Evolutionary conservation across 768 basidiomycete species (phyloP), one percentile per base, ranked within the genome.

Genomic region (Podaxis carcinomalis): DNA sequence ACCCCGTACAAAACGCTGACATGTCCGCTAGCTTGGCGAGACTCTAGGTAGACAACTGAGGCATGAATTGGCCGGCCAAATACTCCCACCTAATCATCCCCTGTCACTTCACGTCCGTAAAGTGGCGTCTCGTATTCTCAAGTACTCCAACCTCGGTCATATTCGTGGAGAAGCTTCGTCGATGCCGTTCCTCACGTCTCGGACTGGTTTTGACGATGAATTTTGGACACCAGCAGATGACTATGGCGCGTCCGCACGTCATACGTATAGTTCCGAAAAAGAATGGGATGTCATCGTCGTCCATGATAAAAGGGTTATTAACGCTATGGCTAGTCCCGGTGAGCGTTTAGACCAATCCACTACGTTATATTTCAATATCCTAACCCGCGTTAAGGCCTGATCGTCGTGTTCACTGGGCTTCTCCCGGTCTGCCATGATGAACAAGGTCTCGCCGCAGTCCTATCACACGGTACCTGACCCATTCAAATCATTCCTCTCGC

Each of bases 331-430:
- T 6, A 74, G 79, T 2, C 89, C 88, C 54, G 90, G 93, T 86
- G 57, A 23, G 69, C 63, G 28, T 13, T n/a, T 2, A 11, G 4
- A 47, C 36, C 16, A 2, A 32, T 10, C 3, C 10, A 23, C 42
- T 58, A 35, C 19, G 21, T 35, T 35, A 25, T 6, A 3, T 16
- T 59, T 5, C 47, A 21, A 1, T 16, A 58, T 35, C 14, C 36
- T 36, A 36, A 32, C 25, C 37, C 35, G 27, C 40, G 62, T 2
- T 27, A 67, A 86, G 90, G 89, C 1, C 80, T 87, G 53, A 87
- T 97, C 56, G 81, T 94, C 35, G 90, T 98, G 9, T 96, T 92
- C 68, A 94, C 93, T 0, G 95, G 95, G 0, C 92, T 97, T 37
- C 71, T 97, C 3, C 92, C 90, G 0, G 74, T 95, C 5, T 87